These are phyloP conservation scores for Solanum ahanhuiri DNA, from an alignment of 257 asterid genomes.

Conservation along the genomic window DNA sequence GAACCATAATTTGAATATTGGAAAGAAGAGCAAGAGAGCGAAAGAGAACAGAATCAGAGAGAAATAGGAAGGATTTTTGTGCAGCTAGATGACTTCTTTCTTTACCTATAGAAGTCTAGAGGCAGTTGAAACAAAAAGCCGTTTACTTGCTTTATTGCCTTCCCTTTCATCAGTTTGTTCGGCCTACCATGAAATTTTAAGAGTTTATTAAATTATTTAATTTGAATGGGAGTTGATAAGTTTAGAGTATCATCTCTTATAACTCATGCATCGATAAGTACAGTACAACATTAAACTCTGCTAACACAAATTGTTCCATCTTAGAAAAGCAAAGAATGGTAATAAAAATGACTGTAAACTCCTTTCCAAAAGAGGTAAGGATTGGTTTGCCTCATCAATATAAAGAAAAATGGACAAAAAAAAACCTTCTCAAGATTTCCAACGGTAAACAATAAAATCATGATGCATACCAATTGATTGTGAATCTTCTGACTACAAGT, in stretches of 20 bases:
- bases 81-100: background rate
- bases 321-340: background rate
- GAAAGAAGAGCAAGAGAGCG: background rate
- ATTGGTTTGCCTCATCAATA: background rate
- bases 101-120: background rate
- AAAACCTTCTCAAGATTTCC: background rate
- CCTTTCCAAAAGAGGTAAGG: background rate
- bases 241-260: background rate
- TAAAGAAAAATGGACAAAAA: background rate
- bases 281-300: background rate
- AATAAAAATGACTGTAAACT: background rate
- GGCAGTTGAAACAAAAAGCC: background rate
- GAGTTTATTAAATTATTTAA: background rate
- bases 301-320: background rate
- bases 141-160: background rate
- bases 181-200: background rate
- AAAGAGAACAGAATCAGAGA: background rate
- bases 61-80: background rate
- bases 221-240: background rate
- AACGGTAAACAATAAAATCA: background rate
- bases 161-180: background rate
- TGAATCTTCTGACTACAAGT: conserved; percentile 99
- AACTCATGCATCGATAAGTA: background rate
- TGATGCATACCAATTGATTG: conserved; percentile 75
- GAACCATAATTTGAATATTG: background rate